These are phyloP conservation scores for Kluyveromyces nonfermentans DNA, from an alignment of 805 yeast genomes.

Conservation along the genomic window DNA sequence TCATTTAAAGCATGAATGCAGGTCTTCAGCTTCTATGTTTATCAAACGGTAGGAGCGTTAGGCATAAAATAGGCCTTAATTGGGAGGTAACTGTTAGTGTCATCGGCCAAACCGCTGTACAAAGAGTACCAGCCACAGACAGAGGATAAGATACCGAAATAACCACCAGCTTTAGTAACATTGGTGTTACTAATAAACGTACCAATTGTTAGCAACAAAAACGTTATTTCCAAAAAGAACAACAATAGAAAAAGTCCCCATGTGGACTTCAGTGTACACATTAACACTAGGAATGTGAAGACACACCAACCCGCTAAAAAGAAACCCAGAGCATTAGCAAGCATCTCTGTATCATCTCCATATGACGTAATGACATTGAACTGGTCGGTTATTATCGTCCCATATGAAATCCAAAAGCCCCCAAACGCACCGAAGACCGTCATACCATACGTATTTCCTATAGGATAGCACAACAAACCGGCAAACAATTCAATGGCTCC, in stretches of 20 bases:
- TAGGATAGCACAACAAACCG: slow-evolving; percentile 68
- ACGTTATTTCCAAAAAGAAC: slow-evolving; percentile 43
- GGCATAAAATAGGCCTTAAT: slow-evolving; percentile 49
- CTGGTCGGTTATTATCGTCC: slow-evolving; percentile 49
- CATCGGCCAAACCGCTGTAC: slow-evolving; percentile 51
- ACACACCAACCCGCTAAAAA: slow-evolving; percentile 55
- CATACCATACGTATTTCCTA: slow-evolving; percentile 70
- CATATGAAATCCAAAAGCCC: slow-evolving; percentile 73
- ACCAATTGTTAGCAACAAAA: slow-evolving; percentile 43
- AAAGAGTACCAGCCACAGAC: slow-evolving; percentile 55
- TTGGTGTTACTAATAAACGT: slow-evolving; percentile 38
- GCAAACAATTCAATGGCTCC: slow-evolving; percentile 64
- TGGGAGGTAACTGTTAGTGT: slow-evolving; percentile 48
- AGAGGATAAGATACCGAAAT: slow-evolving; percentile 47
- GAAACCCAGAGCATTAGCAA: slow-evolving; percentile 46
- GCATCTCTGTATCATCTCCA: slow-evolving; percentile 35
- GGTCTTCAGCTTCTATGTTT: too few species aligned
- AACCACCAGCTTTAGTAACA: slow-evolving; percentile 51
- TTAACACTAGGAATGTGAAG: slow-evolving; percentile 48
- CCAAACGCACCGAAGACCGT: slow-evolving; percentile 43
- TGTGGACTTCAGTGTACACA: slow-evolving; percentile 51
- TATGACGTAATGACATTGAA: slow-evolving; percentile 47
- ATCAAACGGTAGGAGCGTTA: slow-evolving; percentile 29
- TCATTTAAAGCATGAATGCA: too few species aligned
- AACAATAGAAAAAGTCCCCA: slow-evolving; percentile 50